A percentile compares a stretch with the other conserved stretches of the same genome.
phyloP scores from a whole-genome alignment of 2,329 filamentous ascomycete genomes.

The Fusarium domesticum region DNA sequence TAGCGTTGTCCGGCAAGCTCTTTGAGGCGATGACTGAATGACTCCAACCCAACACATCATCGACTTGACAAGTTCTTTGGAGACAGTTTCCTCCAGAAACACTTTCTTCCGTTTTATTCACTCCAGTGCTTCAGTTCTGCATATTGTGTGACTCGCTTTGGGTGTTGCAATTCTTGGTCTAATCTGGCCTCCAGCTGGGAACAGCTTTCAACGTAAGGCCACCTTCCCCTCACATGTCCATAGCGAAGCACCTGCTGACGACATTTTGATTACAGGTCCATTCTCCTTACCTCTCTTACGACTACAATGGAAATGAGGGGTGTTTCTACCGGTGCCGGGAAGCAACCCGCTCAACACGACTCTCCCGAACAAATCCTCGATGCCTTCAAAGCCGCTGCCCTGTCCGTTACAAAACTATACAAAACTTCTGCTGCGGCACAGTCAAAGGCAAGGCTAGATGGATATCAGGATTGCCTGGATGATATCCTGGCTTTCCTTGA shows the following conservation, averaged over 20 bases:
- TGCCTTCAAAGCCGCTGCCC: constrained; percentile 85
- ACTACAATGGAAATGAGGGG: constrained; percentile 35
- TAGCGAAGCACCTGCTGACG: neutral
- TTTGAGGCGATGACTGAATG: constrained; percentile 9
- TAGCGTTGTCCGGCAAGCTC: constrained; percentile 29
- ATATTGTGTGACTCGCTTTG: neutral
- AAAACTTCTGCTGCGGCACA: constrained; percentile 82
- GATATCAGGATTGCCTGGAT: constrained; percentile 92
- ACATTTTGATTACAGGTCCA: too few relatives aligned
- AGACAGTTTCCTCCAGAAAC: neutral
- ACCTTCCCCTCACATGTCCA: neutral
- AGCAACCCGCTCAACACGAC: constrained; percentile 34
- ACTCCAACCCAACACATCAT: neutral
- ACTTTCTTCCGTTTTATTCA: neutral
- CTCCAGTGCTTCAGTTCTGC: neutral
- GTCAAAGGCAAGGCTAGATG: constrained; percentile 70
- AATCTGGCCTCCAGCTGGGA: neutral
- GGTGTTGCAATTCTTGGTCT: neutral
- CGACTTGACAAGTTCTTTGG: neutral
- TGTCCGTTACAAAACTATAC: constrained; percentile 95
- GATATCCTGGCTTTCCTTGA: constrained; percentile 86
- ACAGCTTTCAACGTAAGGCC: neutral
- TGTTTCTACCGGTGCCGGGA: constrained; percentile 27
- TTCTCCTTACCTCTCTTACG: constrained; percentile 2
- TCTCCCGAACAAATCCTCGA: constrained; percentile 70